Percentiles rank a stretch among this genome's conserved stretches.
These are phyloP conservation scores for Austropuccinia psidii DNA, from an alignment of 1,284 basidiomycete genomes.

Conservation along the genomic window DNA sequence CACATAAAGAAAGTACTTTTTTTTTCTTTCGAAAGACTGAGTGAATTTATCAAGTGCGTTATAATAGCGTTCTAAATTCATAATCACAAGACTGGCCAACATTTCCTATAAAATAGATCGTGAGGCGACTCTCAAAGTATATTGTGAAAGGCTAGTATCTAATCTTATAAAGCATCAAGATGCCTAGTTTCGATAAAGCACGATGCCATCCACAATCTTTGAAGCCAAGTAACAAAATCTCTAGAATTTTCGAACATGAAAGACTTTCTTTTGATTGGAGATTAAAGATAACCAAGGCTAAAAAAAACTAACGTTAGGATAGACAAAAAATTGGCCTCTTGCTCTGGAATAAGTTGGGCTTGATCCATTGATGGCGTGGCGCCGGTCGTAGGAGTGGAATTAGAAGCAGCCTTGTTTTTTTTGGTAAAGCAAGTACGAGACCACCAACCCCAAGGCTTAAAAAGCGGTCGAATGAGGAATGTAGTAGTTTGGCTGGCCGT, in stretches of 20 bases:
- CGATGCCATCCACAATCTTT: not conserved
- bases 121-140: not conserved
- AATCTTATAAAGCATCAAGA: not conserved
- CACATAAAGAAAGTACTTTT: too few species aligned
- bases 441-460: too few species aligned
- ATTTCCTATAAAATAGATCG: too few species aligned
- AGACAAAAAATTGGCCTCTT: not conserved
- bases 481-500: too few species aligned
- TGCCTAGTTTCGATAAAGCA: not conserved
- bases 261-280: not conserved
- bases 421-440: too few species aligned
- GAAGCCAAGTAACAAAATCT: not conserved
- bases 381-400: too few species aligned
- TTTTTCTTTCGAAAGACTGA: too few species aligned
- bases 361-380: slow-evolving; percentile 2
- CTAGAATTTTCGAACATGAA: not conserved
- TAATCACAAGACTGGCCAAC: too few species aligned
- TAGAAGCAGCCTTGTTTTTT: too few species aligned
- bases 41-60: too few species aligned
- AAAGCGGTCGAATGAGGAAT: too few species aligned
- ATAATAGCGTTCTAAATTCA: too few species aligned
- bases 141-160: not conserved
- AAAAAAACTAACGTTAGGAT: not conserved
- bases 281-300: not conserved
- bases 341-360: not conserved